phyloP scores from a whole-genome alignment of 768 basidiomycete species.

The Panellus pusillus region DNA sequence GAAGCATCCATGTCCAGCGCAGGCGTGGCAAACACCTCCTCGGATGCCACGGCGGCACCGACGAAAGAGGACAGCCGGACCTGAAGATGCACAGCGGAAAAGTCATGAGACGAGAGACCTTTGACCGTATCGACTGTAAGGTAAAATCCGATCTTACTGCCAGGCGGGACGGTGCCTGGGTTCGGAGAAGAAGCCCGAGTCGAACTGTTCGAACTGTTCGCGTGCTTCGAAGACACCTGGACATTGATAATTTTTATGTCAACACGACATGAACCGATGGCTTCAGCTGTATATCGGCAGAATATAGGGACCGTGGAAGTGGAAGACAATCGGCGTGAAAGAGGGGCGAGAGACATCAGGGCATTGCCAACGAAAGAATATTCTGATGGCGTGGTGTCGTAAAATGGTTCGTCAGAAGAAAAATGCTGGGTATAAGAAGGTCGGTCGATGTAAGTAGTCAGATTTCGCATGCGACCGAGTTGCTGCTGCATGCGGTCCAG shows the following conservation, averaged over 20 bases:
- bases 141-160: slow-evolving; percentile 83
- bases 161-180: slow-evolving; percentile 64
- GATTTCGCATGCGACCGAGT: slow-evolving; percentile 89
- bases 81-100: slow-evolving; percentile 83
- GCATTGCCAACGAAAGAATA: slow-evolving; percentile 94
- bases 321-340: slow-evolving; percentile 75
- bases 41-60: slow-evolving; percentile 64
- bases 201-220: slow-evolving; percentile 60
- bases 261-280: slow-evolving; percentile 91
- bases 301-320: slow-evolving; percentile 84
- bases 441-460: slow-evolving; percentile 85
- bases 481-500: slow-evolving; percentile 86
- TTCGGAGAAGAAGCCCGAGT: slow-evolving; percentile 77
- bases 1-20: slow-evolving; percentile 71
- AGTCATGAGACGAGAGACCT: slow-evolving; percentile 89
- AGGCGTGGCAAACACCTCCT: slow-evolving; percentile 81
- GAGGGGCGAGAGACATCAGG: slow-evolving; percentile 75
- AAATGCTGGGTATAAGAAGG: slow-evolving; percentile 95
- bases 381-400: slow-evolving; percentile 81
- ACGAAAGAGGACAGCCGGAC: slow-evolving; percentile 85
- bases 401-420: slow-evolving; percentile 91
- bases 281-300: slow-evolving; percentile 92
- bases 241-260: slow-evolving; percentile 81
- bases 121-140: slow-evolving; percentile 85
- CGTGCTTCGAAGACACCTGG: slow-evolving; percentile 57